Percentiles rank a stretch among this genome's conserved stretches.
Evolutionary conservation across 2,329 filamentous ascomycete species (phyloP).

Genomic region (Arthrinium phaeospermum): DNA sequence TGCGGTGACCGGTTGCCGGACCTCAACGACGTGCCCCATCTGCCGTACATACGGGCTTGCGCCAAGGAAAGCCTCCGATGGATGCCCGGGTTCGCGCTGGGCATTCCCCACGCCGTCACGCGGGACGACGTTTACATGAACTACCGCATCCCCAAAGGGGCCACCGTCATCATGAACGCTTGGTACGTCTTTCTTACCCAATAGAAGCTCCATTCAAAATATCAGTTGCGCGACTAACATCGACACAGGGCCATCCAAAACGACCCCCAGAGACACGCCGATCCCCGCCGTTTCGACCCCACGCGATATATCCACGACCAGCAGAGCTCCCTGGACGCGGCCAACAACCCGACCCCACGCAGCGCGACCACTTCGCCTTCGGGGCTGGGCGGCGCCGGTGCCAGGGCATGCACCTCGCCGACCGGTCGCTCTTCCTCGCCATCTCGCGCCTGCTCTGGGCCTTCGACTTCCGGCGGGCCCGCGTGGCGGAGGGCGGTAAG

Average conservation of each 20-base stretch:
- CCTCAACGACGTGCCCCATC: constrained; percentile 50
- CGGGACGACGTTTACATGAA: constrained; percentile 48
- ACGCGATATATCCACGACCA: constrained; percentile 32
- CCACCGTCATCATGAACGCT: constrained; percentile 51
- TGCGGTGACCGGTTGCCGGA: constrained; percentile 56
- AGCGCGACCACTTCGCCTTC: constrained; percentile 60
- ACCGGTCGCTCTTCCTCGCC: constrained; percentile 52
- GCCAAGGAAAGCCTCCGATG: constrained; percentile 62
- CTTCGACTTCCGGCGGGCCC: constrained; percentile 41
- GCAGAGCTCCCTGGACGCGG: constrained; percentile 34
- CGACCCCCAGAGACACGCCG: constrained; percentile 45
- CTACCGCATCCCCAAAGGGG: constrained; percentile 50
- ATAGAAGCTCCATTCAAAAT: too few species aligned
- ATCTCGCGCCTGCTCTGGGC: constrained; percentile 55
- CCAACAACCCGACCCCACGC: constrained; percentile 42
- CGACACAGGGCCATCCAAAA: constrained; percentile 46
- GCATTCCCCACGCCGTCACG: constrained; percentile 53
- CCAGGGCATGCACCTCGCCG: constrained; percentile 60
- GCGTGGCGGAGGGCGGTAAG: background rate
- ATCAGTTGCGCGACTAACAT: background rate
- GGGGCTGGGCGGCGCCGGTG: constrained; percentile 62
- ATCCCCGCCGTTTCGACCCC: constrained; percentile 48
- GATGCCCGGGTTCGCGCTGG: constrained; percentile 45
- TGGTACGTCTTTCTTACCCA: constrained; percentile 39
- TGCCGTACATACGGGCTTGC: constrained; percentile 58